A percentile compares a stretch with the other conserved stretches of the same genome.
These are phyloP conservation scores for Quillaja saponaria DNA, from an alignment of 306 rosid species.

Conservation along the genomic window DNA sequence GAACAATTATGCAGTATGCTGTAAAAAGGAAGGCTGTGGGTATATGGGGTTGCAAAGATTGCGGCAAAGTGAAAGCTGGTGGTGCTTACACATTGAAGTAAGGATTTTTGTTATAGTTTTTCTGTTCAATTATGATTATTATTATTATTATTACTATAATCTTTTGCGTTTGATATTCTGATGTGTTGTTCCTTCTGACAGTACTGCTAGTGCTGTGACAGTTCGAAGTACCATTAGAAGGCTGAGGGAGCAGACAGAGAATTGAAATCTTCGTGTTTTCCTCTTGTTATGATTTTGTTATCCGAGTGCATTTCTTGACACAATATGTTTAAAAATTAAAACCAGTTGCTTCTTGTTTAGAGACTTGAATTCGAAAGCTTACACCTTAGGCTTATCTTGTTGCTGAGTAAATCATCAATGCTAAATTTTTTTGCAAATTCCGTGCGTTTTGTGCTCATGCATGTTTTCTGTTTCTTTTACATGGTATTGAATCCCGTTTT, in stretches of 20 bases:
- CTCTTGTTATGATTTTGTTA: slow-evolving; percentile 8
- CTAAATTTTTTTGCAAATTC: too few species aligned
- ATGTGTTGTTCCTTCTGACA: slow-evolving; percentile 31
- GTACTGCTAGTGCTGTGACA: slow-evolving; percentile 77
- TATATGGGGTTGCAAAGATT: slow-evolving; percentile 89
- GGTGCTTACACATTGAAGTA: slow-evolving; percentile 86
- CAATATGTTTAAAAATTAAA: slow-evolving; percentile 3
- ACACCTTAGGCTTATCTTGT: neutral
- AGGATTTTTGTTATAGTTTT: neutral
- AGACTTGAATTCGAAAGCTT: neutral
- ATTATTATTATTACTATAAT: too few species aligned
- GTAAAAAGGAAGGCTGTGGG: slow-evolving; percentile 83
- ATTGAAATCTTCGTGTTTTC: slow-evolving; percentile 22
- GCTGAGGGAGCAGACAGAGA: slow-evolving; percentile 85
- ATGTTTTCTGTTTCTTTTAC: too few species aligned
- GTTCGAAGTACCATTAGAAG: slow-evolving; percentile 76
- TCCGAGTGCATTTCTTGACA: neutral
- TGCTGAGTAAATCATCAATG: neutral
- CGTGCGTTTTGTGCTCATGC: too few species aligned
- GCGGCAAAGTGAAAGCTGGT: slow-evolving; percentile 82
- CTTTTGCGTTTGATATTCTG: neutral
- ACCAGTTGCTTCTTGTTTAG: neutral
- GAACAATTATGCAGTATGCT: slow-evolving; percentile 47
- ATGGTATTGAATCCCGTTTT: too few species aligned
- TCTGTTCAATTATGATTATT: neutral